A percentile compares a stretch with the other conserved stretches of the same genome.
phyloP scores from a whole-genome alignment of 2,329 filamentous ascomycete genomes.

The Phyllosticta citriasiana region DNA sequence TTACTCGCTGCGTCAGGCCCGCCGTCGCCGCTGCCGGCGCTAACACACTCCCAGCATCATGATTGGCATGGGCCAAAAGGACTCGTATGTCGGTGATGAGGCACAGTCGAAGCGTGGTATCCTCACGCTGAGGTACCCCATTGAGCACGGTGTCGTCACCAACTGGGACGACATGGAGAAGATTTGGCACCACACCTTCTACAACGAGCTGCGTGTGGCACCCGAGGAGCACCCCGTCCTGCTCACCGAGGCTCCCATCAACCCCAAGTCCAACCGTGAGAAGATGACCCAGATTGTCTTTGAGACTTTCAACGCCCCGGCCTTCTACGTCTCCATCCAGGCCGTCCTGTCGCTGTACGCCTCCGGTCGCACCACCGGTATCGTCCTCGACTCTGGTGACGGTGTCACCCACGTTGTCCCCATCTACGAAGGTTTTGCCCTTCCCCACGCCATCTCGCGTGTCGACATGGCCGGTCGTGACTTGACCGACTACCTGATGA shows the following conservation, averaged over 20 bases:
- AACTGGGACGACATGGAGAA: slow-evolving; percentile 99
- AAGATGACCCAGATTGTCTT: slow-evolving; percentile 99
- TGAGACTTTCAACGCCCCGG: slow-evolving; percentile 99
- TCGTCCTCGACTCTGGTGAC: slow-evolving; percentile 99
- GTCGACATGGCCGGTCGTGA: slow-evolving; percentile 99
- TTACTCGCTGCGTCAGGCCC: slow-evolving; percentile 13
- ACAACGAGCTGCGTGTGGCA: slow-evolving; percentile 99
- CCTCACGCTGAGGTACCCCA: slow-evolving; percentile 97
- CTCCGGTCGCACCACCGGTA: slow-evolving; percentile 99
- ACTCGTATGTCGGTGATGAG: slow-evolving; percentile 99
- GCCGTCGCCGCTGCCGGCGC: slow-evolving; percentile 19
- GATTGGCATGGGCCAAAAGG: slow-evolving; percentile 99
- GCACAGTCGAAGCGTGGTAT: slow-evolving; percentile 99
- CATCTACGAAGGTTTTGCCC: slow-evolving; percentile 99
- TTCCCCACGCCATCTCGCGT: slow-evolving; percentile 99
- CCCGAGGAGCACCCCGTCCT: slow-evolving; percentile 99
- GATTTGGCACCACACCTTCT: slow-evolving; percentile 99
- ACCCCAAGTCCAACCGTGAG: slow-evolving; percentile 99
- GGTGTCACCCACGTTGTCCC: slow-evolving; percentile 99
- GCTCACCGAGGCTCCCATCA: slow-evolving; percentile 98
- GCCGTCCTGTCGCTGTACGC: slow-evolving; percentile 98
- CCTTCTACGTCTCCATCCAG: slow-evolving; percentile 99
- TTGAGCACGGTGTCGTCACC: slow-evolving; percentile 99
- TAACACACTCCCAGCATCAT: slow-evolving; percentile 69
- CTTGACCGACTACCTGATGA: slow-evolving; percentile 99